phyloP scores from a whole-genome alignment of 495 filamentous ascomycete species.

The Talaromyces wortmannii region DNA sequence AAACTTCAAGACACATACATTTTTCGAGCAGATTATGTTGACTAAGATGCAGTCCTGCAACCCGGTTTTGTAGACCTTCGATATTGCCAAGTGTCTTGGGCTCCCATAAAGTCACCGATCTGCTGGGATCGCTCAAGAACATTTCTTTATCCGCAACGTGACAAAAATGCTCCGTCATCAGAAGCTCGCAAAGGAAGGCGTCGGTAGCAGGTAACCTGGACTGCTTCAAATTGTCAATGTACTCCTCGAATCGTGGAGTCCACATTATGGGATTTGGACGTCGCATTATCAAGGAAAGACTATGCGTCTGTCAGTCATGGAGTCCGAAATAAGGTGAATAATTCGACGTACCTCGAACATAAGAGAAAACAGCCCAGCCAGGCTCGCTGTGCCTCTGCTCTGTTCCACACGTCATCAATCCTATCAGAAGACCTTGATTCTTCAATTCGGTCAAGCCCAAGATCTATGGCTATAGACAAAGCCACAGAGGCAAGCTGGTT shows the following conservation, averaged over 20 bases:
- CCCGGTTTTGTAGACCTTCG: constrained; percentile 1
- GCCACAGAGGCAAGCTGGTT: constrained; percentile 74
- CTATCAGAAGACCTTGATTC: background rate
- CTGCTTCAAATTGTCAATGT: constrained; percentile 6
- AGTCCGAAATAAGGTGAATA: background rate
- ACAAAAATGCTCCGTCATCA: constrained; percentile 2
- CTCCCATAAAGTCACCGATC: background rate
- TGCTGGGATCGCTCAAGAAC: constrained; percentile 3
- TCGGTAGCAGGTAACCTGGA: background rate
- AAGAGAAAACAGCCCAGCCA: constrained; percentile 72
- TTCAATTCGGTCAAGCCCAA: constrained; percentile 51
- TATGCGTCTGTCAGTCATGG: constrained; percentile 2
- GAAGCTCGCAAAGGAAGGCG: constrained; percentile 2
- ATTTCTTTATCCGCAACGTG: constrained; percentile 2
- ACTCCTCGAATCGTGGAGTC: constrained; percentile 4
- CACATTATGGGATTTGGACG: constrained; percentile 6
- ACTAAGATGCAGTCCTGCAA: background rate
- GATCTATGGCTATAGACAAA: constrained; percentile 73
- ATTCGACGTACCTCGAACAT: constrained; percentile 30
- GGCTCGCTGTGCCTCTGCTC: constrained; percentile 58
- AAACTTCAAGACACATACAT: background rate
- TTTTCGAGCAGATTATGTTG: constrained; percentile 1
- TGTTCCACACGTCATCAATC: constrained; percentile 41
- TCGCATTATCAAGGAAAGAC: constrained; percentile 9
- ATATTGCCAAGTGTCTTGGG: constrained; percentile 1